Evolutionary conservation across 306 rosid genomes (phyloP), one percentile per base, ranked within the genome.

Genomic region (Begonia fuchsioides): DNA sequence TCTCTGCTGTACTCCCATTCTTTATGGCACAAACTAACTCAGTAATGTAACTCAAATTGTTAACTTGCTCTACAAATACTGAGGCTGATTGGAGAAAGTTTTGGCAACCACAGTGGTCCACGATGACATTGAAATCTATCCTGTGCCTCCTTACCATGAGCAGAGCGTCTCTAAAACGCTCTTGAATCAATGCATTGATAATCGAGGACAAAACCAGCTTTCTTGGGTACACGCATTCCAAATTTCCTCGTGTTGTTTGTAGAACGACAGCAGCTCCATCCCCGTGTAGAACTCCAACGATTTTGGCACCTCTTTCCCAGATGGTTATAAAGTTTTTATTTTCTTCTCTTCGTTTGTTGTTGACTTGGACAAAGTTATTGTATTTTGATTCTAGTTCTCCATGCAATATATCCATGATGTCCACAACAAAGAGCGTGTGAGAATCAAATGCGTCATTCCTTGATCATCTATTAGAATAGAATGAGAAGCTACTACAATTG

Each of bases 281-380:
- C 44, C 96, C 98, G 69, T 90, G 94, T 32, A 90, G 61, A 38
- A 77, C 86, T 13, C 96, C 98, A 39, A 70, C 72, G 69, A 85
- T 63, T 82, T 67, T 82, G 62, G 98, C 87, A 55, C 93, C 87
- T 73, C 85, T 85, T 74, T 90, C 98, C 98, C 98, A 90, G 54
- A 90, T 73, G 54, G 71, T 73, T 57, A 90, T 69, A 51, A 64
- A 69, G 58, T 72, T 85, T 51, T 45, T 68, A 63, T 50, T 69
- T 67, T 75, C 79, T 18, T 61, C 87, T 58, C 61, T 78, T 64
- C 61, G 73, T 50, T 75, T 77, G 53, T 50, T 73, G 53, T 51
- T 62, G 53, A 66, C 61, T 6, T 61, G 81, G 62, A 77, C 49
- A 44, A 79, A 75, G 68, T 62, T 65, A 17, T 66, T 71, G 49